Conservation (phyloP, 768 basidiomycete species). For the Nidularia pulvinata region DNA sequence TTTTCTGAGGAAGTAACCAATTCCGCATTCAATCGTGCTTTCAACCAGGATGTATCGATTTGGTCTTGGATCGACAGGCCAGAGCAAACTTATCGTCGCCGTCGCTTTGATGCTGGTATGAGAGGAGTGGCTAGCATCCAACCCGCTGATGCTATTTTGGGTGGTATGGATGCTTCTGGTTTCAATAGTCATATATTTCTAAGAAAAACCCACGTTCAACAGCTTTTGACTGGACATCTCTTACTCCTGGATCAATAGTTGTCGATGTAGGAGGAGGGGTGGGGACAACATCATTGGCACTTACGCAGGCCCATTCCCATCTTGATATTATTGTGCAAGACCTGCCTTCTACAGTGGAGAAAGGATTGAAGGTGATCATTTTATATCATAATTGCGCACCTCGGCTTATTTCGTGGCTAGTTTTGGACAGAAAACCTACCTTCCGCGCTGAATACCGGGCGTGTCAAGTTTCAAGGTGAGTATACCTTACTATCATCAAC, state of each 20-base stretch:
- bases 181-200: neutral
- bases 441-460: neutral
- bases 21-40: constrained; percentile 12
- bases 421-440: neutral
- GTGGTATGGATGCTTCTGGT: constrained; percentile 7
- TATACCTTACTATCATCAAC: neutral
- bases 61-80: constrained; percentile 16
- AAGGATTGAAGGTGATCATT: neutral
- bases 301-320: neutral
- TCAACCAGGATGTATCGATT: constrained; percentile 10
- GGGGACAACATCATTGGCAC: neutral
- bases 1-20: constrained; percentile 12
- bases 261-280: neutral
- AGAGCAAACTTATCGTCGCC: constrained; percentile 19
- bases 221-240: neutral
- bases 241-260: neutral
- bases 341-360: neutral
- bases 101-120: constrained; percentile 22
- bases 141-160: constrained; percentile 10
- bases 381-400: neutral
- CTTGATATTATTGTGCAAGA: neutral
- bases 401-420: neutral
- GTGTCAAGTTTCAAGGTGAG: neutral
- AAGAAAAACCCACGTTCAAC: no score
- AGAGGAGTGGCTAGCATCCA: constrained; percentile 13